phyloP scores from a whole-genome alignment of 192 early-diverging fungal genomes.

The Gryganskiella cystojenkinii region DNA sequence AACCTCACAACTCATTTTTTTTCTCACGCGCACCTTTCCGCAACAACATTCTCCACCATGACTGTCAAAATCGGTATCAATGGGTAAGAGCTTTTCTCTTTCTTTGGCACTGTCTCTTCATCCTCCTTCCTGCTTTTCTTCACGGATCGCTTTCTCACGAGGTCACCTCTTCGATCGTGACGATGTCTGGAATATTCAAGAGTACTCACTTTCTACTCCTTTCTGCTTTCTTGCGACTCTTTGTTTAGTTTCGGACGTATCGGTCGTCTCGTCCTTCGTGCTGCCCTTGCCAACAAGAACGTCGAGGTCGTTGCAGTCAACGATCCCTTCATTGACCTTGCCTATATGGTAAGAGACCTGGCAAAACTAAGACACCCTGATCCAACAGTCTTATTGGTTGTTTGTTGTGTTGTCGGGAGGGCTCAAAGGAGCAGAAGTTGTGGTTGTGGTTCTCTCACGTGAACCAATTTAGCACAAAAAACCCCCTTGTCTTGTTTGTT shows the following conservation, averaged over 20 bases:
- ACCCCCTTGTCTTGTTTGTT: too few species aligned
- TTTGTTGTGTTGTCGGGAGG: too few species aligned
- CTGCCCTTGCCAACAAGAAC: conserved; percentile 76
- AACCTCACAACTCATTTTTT: neutral
- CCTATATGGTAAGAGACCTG: conserved; percentile 83
- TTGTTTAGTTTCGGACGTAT: conserved; percentile 91
- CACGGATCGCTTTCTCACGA: neutral
- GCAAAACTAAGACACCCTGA: too few species aligned
- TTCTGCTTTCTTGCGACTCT: neutral
- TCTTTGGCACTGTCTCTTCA: neutral
- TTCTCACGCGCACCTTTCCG: neutral
- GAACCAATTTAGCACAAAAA: too few species aligned
- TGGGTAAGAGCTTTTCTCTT: conserved; percentile 25
- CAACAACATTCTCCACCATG: conserved; percentile 16
- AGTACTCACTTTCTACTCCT: too few species aligned
- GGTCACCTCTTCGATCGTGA: too few species aligned
- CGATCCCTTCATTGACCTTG: conserved; percentile 96
- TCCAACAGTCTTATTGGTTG: too few species aligned
- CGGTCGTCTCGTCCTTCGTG: conserved; percentile 96
- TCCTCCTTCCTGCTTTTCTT: neutral
- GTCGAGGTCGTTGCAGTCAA: conserved; percentile 92
- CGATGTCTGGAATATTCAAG: too few species aligned
- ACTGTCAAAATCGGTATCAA: conserved; percentile 51
- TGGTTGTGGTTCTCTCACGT: too few species aligned
- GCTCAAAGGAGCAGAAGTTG: too few species aligned